Evolutionary conservation across 2,329 filamentous ascomycete species (phyloP).

Genomic region (Septoria petroselini): DNA sequence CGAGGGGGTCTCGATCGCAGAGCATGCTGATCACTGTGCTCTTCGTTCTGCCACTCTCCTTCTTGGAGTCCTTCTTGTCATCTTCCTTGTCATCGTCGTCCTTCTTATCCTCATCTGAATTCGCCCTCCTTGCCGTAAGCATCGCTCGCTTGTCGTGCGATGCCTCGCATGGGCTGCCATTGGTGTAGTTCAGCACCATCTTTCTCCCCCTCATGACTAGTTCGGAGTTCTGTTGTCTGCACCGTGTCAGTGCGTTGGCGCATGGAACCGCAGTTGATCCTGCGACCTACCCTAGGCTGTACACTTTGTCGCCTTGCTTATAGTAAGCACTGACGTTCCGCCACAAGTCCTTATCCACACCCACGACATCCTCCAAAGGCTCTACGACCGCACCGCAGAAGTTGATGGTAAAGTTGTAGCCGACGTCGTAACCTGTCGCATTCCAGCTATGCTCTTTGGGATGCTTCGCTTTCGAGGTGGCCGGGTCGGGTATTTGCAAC

Average conservation of each 20-base stretch:
- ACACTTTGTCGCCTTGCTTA: constrained; percentile 60
- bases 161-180: constrained; percentile 48
- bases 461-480: constrained; percentile 48
- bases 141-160: constrained; percentile 33
- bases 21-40: constrained; percentile 89
- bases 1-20: constrained; percentile 78
- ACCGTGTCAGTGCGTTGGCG: constrained; percentile 8
- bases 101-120: constrained; percentile 42
- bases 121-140: constrained; percentile 38
- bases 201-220: constrained; percentile 64
- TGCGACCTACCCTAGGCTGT: constrained; percentile 67
- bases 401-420: constrained; percentile 78
- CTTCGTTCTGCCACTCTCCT: constrained; percentile 56
- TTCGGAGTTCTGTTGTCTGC: constrained; percentile 54
- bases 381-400: constrained; percentile 75
- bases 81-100: constrained; percentile 40
- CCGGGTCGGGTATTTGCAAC: constrained; percentile 53
- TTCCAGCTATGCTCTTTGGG: constrained; percentile 60
- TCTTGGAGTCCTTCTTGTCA: constrained; percentile 33
- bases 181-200: constrained; percentile 52
- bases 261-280: too few species aligned
- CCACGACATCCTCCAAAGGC: constrained; percentile 52
- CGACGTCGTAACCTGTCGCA: constrained; percentile 71
- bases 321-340: constrained; percentile 79
- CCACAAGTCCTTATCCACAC: constrained; percentile 61